A percentile compares a stretch with the other conserved stretches of the same genome.
Conservation (phyloP, 768 basidiomycete species). For the Russula griseocarnosa region DNA sequence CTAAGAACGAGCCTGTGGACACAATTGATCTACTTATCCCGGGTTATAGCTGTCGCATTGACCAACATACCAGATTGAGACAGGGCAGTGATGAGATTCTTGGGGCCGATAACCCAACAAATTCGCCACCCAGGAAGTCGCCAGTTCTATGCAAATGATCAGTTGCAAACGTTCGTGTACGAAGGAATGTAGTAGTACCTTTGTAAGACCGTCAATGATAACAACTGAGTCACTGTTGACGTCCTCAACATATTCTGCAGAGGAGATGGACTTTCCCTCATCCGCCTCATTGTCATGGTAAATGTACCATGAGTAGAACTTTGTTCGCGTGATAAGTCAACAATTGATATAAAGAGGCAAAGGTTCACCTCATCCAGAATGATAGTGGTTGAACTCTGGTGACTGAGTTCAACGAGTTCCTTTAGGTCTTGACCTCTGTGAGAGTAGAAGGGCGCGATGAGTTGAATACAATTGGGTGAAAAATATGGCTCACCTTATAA, state of each 20-base stretch:
- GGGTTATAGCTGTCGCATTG: neutral
- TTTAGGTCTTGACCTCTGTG: conserved; percentile 72
- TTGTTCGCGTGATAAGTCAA: conserved; percentile 13
- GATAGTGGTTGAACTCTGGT: conserved; percentile 70
- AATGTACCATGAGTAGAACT: conserved; percentile 96
- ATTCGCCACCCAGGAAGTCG: conserved; percentile 92
- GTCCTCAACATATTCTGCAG: conserved; percentile 79
- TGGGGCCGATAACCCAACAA: conserved; percentile 92
- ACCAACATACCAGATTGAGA: conserved; percentile 69
- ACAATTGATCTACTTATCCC: neutral
- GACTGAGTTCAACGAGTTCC: conserved; percentile 67
- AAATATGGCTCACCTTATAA: conserved; percentile 49
- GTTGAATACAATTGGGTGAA: neutral
- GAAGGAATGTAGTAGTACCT: conserved; percentile 44
- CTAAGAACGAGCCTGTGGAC: conserved; percentile 74
- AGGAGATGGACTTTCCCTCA: conserved; percentile 73
- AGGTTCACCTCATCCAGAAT: conserved; percentile 71
- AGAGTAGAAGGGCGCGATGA: neutral
- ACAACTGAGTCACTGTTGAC: conserved; percentile 83
- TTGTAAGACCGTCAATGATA: conserved; percentile 90
- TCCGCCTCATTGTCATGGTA: conserved; percentile 77
- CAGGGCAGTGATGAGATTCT: conserved; percentile 80
- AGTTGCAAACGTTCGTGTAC: conserved; percentile 19
- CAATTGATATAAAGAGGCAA: neutral
- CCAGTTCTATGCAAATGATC: conserved; percentile 64